Percentiles rank a stretch among this genome's conserved stretches.
Evolutionary conservation across 2,329 filamentous ascomycete genomes (phyloP).

Genomic region (Colletotrichum paranaense): DNA sequence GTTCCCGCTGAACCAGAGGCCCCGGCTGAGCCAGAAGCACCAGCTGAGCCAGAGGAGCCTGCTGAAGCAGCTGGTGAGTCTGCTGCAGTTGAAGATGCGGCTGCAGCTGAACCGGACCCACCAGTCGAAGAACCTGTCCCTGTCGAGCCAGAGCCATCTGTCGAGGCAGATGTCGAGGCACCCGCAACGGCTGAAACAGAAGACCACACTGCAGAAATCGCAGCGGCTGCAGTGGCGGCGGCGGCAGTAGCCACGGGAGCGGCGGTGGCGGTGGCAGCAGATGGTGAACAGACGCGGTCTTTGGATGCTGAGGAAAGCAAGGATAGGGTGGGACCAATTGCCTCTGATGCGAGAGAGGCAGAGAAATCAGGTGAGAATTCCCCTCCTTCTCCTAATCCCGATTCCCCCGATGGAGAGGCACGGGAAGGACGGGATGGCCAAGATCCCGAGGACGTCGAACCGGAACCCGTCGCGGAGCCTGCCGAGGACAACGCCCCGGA

Average conservation of each 20-base stretch:
- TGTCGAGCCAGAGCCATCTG: neutral
- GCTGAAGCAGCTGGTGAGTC: neutral
- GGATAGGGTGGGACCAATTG: slow-evolving; percentile 36
- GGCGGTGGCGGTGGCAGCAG: neutral
- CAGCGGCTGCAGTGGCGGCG: neutral
- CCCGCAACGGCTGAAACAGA: neutral
- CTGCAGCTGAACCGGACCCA: neutral
- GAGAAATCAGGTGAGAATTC: slow-evolving; percentile 44
- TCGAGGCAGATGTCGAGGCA: neutral
- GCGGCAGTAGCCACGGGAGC: neutral
- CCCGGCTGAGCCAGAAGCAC: neutral
- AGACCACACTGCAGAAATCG: neutral
- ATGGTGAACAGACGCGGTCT: slow-evolving; percentile 20
- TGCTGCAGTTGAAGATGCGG: neutral
- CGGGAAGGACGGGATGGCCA: slow-evolving; percentile 31
- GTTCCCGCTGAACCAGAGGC: neutral
- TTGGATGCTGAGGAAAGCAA: slow-evolving; percentile 36
- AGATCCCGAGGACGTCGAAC: slow-evolving; percentile 1
- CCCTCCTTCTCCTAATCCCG: slow-evolving; percentile 42
- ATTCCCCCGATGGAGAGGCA: slow-evolving; percentile 39
- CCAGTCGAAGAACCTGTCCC: neutral
- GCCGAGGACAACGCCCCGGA: slow-evolving; percentile 20
- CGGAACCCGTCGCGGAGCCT: slow-evolving; percentile 24
- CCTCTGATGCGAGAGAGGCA: slow-evolving; percentile 3
- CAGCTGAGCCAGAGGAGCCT: neutral